A percentile compares a stretch with the other conserved stretches of the same genome.
These are phyloP conservation scores for Lentithecium fluviatile DNA, from an alignment of 495 filamentous ascomycete genomes.

Conservation along the genomic window DNA sequence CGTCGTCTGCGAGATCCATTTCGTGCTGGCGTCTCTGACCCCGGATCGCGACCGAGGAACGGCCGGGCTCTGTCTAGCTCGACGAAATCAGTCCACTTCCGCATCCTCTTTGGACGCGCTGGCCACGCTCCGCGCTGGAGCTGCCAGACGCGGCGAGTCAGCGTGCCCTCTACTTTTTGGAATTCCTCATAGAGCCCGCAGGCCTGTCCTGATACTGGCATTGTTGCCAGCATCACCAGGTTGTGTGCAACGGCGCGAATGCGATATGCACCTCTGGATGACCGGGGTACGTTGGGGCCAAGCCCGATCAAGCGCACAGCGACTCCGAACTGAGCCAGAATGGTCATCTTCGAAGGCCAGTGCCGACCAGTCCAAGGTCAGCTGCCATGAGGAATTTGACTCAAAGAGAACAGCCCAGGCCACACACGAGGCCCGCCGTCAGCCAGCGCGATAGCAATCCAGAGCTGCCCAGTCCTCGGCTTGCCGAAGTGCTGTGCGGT, in stretches of 20 bases:
- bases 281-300: constrained; percentile 3
- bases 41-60: too few relatives aligned
- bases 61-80: neutral
- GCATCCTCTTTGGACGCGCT: neutral
- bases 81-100: constrained; percentile 10
- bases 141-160: constrained; percentile 8
- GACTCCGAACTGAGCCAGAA: constrained; percentile 12
- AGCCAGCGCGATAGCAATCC: neutral
- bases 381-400: too few relatives aligned
- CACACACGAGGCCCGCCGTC: too few relatives aligned
- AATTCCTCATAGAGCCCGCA: too few relatives aligned
- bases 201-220: too few relatives aligned
- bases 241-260: constrained; percentile 11
- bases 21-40: neutral
- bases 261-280: neutral
- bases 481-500: too few relatives aligned
- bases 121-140: neutral
- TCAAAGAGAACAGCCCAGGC: neutral
- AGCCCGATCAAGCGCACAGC: neutral
- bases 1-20: neutral
- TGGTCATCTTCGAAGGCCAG: neutral
- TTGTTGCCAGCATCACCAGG: constrained; percentile 10
- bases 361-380: constrained; percentile 4
- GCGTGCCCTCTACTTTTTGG: neutral
- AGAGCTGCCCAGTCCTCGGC: too few relatives aligned